phyloP scores from a whole-genome alignment of 1,139 yeast genomes.

The Kurtzmaniella quercitrusa region DNA sequence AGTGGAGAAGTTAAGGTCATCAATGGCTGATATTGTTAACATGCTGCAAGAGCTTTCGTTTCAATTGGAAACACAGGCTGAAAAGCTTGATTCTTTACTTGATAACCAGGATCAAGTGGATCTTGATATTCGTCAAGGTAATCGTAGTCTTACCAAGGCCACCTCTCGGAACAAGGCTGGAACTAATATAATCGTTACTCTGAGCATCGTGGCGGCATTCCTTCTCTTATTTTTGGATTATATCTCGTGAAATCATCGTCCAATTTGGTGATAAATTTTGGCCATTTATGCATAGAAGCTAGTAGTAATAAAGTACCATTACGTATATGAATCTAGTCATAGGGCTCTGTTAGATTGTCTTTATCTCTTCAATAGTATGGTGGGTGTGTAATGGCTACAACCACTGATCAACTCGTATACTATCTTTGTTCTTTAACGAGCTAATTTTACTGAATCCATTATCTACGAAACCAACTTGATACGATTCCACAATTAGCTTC shows the following conservation, averaged over 20 bases:
- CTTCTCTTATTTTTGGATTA: constrained; percentile 62
- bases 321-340: no score
- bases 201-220: constrained; percentile 60
- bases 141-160: constrained; percentile 67
- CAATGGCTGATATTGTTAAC: constrained; percentile 76
- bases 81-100: constrained; percentile 60
- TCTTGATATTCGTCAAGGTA: constrained; percentile 68
- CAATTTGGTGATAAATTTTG: no score
- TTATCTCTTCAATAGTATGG: no score
- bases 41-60: constrained; percentile 74
- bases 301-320: no score
- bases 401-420: no score
- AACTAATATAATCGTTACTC: constrained; percentile 59
- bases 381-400: no score
- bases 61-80: constrained; percentile 73
- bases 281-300: no score
- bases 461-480: no score
- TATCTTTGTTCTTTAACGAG: no score
- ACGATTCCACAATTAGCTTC: no score
- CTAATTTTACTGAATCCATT: no score
- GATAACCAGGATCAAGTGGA: constrained; percentile 72
- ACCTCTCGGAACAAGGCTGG: constrained; percentile 66
- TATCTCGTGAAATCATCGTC: constrained; percentile 28
- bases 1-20: constrained; percentile 66
- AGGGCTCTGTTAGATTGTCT: no score